A percentile compares a stretch with the other conserved stretches of the same genome.
Conservation (phyloP, 768 basidiomycete genomes). For the Suillus hirtellus region DNA sequence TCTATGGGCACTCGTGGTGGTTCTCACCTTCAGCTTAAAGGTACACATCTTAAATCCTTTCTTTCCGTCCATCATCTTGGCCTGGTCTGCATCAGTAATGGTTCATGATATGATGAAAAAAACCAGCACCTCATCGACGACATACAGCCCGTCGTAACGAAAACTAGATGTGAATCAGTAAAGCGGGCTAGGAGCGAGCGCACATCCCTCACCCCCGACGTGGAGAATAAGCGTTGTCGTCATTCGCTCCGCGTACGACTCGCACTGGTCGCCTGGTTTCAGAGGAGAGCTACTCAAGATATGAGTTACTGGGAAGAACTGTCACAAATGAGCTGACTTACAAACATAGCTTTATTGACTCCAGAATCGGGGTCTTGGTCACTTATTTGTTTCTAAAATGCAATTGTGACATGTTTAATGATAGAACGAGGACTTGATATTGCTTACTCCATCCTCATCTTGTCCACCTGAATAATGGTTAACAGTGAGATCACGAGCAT, state of each 20-base stretch:
- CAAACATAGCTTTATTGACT: slow-evolving; percentile 23
- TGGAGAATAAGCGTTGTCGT: slow-evolving; percentile 22
- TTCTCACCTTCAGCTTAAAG: slow-evolving; percentile 29
- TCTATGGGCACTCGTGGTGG: neutral
- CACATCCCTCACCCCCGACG: slow-evolving; percentile 20
- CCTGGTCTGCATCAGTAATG: slow-evolving; percentile 20
- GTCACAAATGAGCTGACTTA: slow-evolving; percentile 8
- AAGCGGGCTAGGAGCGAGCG: neutral
- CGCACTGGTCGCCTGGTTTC: slow-evolving; percentile 35
- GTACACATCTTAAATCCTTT: slow-evolving; percentile 29
- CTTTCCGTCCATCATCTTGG: slow-evolving; percentile 20
- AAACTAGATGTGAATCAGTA: slow-evolving; percentile 19
- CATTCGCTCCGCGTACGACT: slow-evolving; percentile 36
- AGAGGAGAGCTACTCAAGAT: slow-evolving; percentile 28
- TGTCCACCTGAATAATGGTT: slow-evolving; percentile 25
- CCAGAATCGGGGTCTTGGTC: slow-evolving; percentile 26
- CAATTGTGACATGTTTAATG: slow-evolving; percentile 4
- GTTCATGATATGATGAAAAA: neutral
- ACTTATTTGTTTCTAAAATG: slow-evolving; percentile 21
- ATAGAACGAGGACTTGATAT: neutral
- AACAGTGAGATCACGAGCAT: neutral
- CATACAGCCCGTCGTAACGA: slow-evolving; percentile 35
- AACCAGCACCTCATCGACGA: slow-evolving; percentile 23
- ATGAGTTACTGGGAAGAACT: slow-evolving; percentile 2
- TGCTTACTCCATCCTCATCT: slow-evolving; percentile 16